Evolutionary conservation across 495 filamentous ascomycete genomes (phyloP).

Genomic region (Collariella sp.): DNA sequence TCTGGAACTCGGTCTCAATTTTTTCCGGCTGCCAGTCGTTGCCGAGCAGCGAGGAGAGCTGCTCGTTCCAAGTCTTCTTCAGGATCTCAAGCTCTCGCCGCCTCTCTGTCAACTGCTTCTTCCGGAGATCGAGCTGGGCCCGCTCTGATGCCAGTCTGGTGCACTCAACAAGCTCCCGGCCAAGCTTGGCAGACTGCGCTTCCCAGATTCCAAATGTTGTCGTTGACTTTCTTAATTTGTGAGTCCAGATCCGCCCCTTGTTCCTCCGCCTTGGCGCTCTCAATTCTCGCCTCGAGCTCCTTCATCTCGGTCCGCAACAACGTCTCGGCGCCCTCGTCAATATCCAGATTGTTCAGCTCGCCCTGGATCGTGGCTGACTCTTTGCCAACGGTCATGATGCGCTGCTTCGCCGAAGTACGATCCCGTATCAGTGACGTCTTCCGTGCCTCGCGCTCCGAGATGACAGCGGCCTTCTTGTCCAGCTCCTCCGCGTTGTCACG

Average conservation of each 20-base stretch:
- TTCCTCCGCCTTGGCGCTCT: slow-evolving; percentile 51
- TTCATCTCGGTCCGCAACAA: slow-evolving; percentile 62
- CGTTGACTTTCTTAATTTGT: slow-evolving; percentile 53
- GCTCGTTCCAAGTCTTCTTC: slow-evolving; percentile 60
- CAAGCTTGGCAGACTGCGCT: slow-evolving; percentile 56
- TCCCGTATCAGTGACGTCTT: slow-evolving; percentile 60
- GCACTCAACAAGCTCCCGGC: slow-evolving; percentile 67
- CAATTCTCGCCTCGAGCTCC: slow-evolving; percentile 56
- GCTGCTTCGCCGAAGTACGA: slow-evolving; percentile 58
- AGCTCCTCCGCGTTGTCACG: slow-evolving; percentile 62
- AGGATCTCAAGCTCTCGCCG: slow-evolving; percentile 67
- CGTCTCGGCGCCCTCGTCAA: slow-evolving; percentile 76
- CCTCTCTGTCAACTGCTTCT: slow-evolving; percentile 64
- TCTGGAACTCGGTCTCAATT: slow-evolving; percentile 65
- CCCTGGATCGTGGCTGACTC: slow-evolving; percentile 53
- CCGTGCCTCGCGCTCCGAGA: slow-evolving; percentile 61
- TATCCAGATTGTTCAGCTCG: slow-evolving; percentile 57
- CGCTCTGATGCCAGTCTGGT: slow-evolving; percentile 69
- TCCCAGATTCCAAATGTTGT: slow-evolving; percentile 58
- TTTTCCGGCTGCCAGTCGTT: slow-evolving; percentile 57
- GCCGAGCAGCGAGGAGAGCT: slow-evolving; percentile 54
- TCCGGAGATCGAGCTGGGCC: slow-evolving; percentile 68
- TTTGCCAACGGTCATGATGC: slow-evolving; percentile 60
- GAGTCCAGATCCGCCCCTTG: slow-evolving; percentile 57
- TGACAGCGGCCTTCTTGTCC: slow-evolving; percentile 52